Base-by-base conservation (phyloP, 495 filamentous ascomycete genomes). In the Aspergillus haitiensis region DNA sequence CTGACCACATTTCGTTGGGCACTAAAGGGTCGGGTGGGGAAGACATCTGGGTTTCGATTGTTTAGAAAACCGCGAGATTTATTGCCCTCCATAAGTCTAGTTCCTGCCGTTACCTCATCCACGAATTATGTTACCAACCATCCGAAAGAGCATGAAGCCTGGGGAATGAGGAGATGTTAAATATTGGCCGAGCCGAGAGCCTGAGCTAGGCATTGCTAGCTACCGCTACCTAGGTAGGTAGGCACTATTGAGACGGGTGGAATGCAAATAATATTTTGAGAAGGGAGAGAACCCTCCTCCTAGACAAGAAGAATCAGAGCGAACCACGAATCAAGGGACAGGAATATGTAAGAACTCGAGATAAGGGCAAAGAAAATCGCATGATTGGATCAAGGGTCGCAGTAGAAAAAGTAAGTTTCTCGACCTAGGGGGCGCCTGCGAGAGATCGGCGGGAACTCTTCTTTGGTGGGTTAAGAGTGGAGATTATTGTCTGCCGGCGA, bases 41-140 rank as follows among this genome's bases (percentile, higher is more conserved):
- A 31, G n/a, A 37, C 52, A 55, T 56, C 10, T 21, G 52, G 56
- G 31, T 54, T 45, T 39, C 10, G 56, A 18, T 10, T 11, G 52
- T 36, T 54, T 37, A 33, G 2, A 46, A 34, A 12, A 27, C 55
- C 44, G 12, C 27, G 35, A 12, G 51, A 18, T 53, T 64, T 58
- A 40, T 36, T 11, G 37, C 21, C 5, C 12, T 60, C 58, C 62
- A 64, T 64, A 6, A 47, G 50, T 55, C 21, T 5, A 42, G 40
- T 34, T 36, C 44, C 16, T 21, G 32, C 5, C n/a, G 31, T 12
- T 31, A 8, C 36, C 21, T 55, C 55, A 31, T 27, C 16, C 6
- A 37, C 18, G 15, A 18, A 10, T 47, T 6, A 21, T 21, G n/a
- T 15, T 18, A 15, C 11, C 13, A 35, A 31, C 34, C 52, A n/a